Base-by-base conservation (phyloP, 192 early-diverging fungal species). In the Rhizophlyctis rosea region DNA sequence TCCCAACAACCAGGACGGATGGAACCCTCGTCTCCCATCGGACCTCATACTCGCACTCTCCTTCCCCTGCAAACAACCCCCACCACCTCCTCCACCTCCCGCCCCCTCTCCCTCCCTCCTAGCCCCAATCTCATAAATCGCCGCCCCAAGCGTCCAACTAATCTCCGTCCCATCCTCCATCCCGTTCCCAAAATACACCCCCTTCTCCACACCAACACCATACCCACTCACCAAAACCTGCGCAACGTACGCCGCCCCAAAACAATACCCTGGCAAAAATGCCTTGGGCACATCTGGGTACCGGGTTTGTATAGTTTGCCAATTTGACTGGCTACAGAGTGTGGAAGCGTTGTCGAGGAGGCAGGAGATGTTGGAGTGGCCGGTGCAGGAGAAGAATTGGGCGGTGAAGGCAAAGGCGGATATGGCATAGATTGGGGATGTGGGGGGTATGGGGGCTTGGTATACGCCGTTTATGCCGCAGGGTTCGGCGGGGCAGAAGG, bases 401-500 rank as follows among this genome's bases (percentile, higher is more conserved):
- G 39, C 39, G 39, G 39, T 44, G 39, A 13, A 44, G 39, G 39
- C 39, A 18, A 44, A 44, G 39, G 39, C 7, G 39, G 39, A 44
- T 7, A 44, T 18, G 18, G 39, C 39, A 18, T 44, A 44, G 39
- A 44, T 44, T 7, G 9, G 39, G 39, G 39, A 44, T 7, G 39
- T 44, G 7, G 39, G 39, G 39, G 39, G 39, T 7, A 44, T 44
- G 9, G 39, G 39, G 39, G 39, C 39, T 44, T 44, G 39, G 39
- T 44, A 44, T 7, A 44, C 18, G 39, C 39, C 39, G 39, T 44
- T 44, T 7, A 44, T 7, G 39, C 39, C 39, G 39, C 39, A 44
- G 39, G 39, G 39, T 44, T 44, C 39, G 39, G 39, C 39, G 39
- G 39, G 39, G 39, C 39, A 44, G 39, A 44, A 44, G 39, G 39